Percentiles rank a stretch among this genome's conserved stretches.
These are phyloP conservation scores for Leptodermis oblonga DNA, from an alignment of 257 asterid genomes.

Conservation along the genomic window DNA sequence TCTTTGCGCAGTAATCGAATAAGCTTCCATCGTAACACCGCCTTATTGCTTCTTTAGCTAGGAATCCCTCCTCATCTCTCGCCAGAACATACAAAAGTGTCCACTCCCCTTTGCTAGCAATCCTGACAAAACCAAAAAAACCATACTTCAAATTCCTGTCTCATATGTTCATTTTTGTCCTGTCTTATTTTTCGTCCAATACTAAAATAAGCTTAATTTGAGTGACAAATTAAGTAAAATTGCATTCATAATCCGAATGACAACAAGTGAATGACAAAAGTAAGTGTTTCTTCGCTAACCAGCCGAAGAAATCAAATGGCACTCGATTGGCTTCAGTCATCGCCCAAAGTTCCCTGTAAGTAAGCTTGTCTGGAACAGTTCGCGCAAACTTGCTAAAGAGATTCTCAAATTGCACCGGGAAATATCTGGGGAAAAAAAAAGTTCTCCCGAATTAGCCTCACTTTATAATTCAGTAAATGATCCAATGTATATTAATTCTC, in stretches of 20 bases:
- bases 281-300: too few species aligned
- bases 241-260: too few species aligned
- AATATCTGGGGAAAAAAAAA: conserved; percentile 35
- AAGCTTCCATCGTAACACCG: conserved; percentile 81
- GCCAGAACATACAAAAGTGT: conserved; percentile 54
- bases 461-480: neutral
- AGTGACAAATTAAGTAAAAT: too few species aligned
- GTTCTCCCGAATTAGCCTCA: neutral
- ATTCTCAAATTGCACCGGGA: conserved; percentile 67
- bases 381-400: conserved; percentile 63
- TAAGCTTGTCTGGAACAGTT: conserved; percentile 66
- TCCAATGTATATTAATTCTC: neutral
- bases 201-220: too few species aligned
- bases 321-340: conserved; percentile 65
- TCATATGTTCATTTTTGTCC: too few species aligned
- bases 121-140: conserved; percentile 28
- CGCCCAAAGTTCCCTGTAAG: conserved; percentile 60
- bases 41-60: conserved; percentile 79
- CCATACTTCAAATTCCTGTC: too few species aligned
- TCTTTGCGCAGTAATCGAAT: conserved; percentile 76
- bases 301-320: conserved; percentile 46
- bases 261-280: too few species aligned
- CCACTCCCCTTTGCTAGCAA: conserved; percentile 68
- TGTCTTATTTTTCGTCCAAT: too few species aligned
- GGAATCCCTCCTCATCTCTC: conserved; percentile 65